Evolutionary conservation across 1,139 yeast species (phyloP), one percentile per base, ranked within the genome.

Genomic region (Arxiozyma slooffiae): DNA sequence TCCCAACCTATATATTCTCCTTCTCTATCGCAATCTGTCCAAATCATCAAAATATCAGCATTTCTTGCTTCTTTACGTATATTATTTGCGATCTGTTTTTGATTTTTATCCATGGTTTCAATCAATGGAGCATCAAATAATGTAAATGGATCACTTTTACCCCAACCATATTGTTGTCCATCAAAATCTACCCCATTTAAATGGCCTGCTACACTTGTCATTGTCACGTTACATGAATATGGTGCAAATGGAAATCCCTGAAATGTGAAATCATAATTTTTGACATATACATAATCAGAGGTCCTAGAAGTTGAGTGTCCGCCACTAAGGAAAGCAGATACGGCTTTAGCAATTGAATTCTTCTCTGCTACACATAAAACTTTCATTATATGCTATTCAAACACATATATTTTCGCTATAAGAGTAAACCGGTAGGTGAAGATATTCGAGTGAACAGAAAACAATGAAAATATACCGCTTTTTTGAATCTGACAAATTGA

Each of bases 11-110:
- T 94, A 64, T 83, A 85, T 67, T 94, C 99, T 1, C 99, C 99
- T 64, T 94, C 99, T 42, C 98, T 74, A 72, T 94, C 99, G 69
- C 97, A 92, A 74, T 94, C 99, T 1, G 98, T 94, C 98, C 98
- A 94, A 9, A 94, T 88, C 85, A 87, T 86, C 55, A 94, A 70
- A 47, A 73, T 71, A 48, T 80, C 76, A 5, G 86, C 78, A 34
- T 60, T 63, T 40, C 82, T 65, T 3, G 92, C 87, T 62, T 89
- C 90, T 4, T 67, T 67, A 39, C 76, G 67, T 47, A 94, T 87
- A 62, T 92, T 92, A n/a, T 73, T 71, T 18, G 82, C 82, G 22
- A 88, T 79, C 24, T 75, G 76, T 54, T 68, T 64, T 57, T 74
- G 73, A 46, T 71, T 71, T 14, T 59, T 59, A 37, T 72, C 71